Percentiles rank a stretch among this genome's conserved stretches.
These are phyloP conservation scores for Hygrophorus pudorinus DNA, from an alignment of 768 basidiomycete genomes.

Conservation along the genomic window DNA sequence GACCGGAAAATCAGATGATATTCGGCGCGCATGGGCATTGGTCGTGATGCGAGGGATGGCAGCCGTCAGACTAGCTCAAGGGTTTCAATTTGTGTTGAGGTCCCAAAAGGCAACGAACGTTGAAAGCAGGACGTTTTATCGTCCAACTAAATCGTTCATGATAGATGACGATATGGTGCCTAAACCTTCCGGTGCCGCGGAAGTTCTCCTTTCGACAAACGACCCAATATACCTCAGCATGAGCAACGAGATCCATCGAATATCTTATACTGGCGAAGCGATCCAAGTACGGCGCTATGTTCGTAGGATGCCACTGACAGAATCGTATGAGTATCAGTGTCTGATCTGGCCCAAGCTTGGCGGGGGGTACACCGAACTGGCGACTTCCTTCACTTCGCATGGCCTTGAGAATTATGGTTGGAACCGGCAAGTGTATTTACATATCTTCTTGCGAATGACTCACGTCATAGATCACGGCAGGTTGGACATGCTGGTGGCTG, in stretches of 20 bases:
- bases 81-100: conserved; percentile 84
- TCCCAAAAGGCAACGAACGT: conserved; percentile 20
- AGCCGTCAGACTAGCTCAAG: conserved; percentile 83
- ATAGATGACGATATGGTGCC: conserved; percentile 43
- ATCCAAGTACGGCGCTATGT: conserved; percentile 86
- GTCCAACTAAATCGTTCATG: conserved; percentile 48
- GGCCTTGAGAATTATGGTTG: conserved; percentile 79
- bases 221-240: conserved; percentile 87
- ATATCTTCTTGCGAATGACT: neutral
- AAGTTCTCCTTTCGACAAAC: conserved; percentile 45
- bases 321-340: conserved; percentile 71
- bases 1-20: conserved; percentile 41
- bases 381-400: conserved; percentile 65
- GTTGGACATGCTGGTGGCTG: conserved; percentile 77
- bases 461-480: conserved; percentile 30
- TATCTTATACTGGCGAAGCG: conserved; percentile 84
- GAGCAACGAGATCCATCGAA: conserved; percentile 90
- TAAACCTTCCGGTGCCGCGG: conserved; percentile 54
- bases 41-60: conserved; percentile 90
- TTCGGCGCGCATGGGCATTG: conserved; percentile 63
- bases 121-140: conserved; percentile 25
- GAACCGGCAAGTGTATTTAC: conserved; percentile 51
- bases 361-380: conserved; percentile 74
- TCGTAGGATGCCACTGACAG: conserved; percentile 54
- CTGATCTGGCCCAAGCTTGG: conserved; percentile 92